These are phyloP conservation scores for Gamsiella multidivaricata DNA, from an alignment of 192 early-diverging fungal species.

Conservation along the genomic window DNA sequence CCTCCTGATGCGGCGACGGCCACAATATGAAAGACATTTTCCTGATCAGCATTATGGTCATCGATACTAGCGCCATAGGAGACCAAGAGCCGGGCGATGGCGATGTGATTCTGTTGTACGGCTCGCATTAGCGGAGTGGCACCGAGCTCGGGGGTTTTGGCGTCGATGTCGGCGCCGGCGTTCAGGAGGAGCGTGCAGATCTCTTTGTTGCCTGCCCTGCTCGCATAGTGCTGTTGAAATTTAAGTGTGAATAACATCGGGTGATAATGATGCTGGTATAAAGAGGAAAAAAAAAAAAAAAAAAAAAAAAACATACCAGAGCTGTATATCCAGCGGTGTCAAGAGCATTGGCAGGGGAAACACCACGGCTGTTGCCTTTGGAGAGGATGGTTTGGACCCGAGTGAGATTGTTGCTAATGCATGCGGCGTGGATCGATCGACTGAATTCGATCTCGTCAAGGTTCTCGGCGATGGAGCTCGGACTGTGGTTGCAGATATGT, in stretches of 20 bases:
- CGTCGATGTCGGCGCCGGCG: constrained; percentile 38
- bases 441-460: constrained; percentile 49
- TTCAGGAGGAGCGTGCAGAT: constrained; percentile 37
- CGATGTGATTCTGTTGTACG: constrained; percentile 38
- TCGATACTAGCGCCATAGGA: constrained; percentile 34
- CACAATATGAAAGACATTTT: constrained; percentile 45
- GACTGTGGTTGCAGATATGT: constrained; percentile 33
- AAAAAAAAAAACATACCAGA: not conserved
- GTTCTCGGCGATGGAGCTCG: constrained; percentile 21
- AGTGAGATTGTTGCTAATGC: constrained; percentile 32
- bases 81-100: constrained; percentile 15
- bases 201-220: constrained; percentile 38
- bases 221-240: constrained; percentile 36
- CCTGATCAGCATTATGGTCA: constrained; percentile 12
- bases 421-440: constrained; percentile 46
- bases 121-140: constrained; percentile 41
- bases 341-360: constrained; percentile 18
- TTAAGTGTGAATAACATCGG: too few relatives aligned
- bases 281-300: not conserved
- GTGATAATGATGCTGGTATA: too few relatives aligned
- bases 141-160: constrained; percentile 42
- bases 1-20: constrained; percentile 7
- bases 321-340: constrained; percentile 50
- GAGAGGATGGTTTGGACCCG: constrained; percentile 27
- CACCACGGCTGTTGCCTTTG: constrained; percentile 5